A percentile compares a stretch with the other conserved stretches of the same genome.
These are phyloP conservation scores for Solanum bulbocastanum DNA, from an alignment of 257 asterid species.

Conservation along the genomic window DNA sequence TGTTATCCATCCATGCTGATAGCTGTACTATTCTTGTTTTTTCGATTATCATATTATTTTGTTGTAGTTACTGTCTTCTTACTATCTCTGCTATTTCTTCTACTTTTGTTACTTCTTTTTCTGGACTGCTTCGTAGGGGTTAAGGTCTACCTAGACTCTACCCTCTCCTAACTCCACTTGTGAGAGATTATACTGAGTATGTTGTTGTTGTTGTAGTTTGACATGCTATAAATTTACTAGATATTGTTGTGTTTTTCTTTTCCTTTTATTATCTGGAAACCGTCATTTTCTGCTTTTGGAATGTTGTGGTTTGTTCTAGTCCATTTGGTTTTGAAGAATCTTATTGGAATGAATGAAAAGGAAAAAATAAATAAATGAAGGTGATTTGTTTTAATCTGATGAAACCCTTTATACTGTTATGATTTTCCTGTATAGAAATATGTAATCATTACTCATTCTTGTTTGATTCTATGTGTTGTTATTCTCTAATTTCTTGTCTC, in stretches of 20 bases:
- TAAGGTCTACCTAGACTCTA: not conserved
- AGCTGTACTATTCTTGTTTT: not conserved
- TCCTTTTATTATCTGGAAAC: constrained; percentile 20
- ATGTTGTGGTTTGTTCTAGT: constrained; percentile 46
- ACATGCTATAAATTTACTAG: constrained; percentile 27
- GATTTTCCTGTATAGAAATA: constrained; percentile 15
- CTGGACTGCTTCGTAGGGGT: not conserved
- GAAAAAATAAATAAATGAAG: not conserved
- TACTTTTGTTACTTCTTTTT: not conserved
- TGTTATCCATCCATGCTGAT: not conserved
- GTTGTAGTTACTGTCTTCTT: not conserved
- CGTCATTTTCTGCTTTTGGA: constrained; percentile 45
- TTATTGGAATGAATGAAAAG: constrained; percentile 5
- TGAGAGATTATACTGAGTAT: not conserved
- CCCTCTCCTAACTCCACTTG: not conserved
- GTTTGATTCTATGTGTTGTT: constrained; percentile 30
- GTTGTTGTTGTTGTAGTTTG: constrained; percentile 10
- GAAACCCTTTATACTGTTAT: constrained; percentile 17
- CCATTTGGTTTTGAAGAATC: constrained; percentile 42
- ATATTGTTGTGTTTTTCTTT: constrained; percentile 22
- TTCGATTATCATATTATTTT: not conserved
- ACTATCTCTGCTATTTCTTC: not conserved
- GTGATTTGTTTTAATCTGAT: constrained; percentile 11
- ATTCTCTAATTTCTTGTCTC: constrained; percentile 12
- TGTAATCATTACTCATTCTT: constrained; percentile 29